Evolutionary conservation across 2,329 filamentous ascomycete species (phyloP).

Genomic region (Xylariaceae sp.): DNA sequence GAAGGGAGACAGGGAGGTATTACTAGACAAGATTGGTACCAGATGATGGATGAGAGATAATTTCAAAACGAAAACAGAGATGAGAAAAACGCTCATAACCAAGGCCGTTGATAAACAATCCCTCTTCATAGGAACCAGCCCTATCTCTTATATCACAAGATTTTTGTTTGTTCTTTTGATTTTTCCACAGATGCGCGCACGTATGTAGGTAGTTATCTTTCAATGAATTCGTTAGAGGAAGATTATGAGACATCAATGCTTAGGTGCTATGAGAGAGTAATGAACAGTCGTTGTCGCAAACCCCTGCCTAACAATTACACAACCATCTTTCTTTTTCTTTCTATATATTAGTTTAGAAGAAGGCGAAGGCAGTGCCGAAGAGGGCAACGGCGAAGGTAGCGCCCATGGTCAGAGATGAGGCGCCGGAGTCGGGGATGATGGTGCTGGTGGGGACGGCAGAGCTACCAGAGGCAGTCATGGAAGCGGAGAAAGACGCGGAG

Average conservation of each 20-base stretch:
- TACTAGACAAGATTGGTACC: too few species aligned
- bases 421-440: neutral
- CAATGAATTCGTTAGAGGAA: neutral
- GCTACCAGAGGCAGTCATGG: slow-evolving; percentile 1
- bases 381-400: slow-evolving; percentile 15
- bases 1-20: too few species aligned
- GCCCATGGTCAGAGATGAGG: slow-evolving; percentile 13
- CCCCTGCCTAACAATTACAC: neutral
- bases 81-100: too few species aligned
- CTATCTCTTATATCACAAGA: neutral
- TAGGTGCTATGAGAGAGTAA: neutral
- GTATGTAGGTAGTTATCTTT: too few species aligned
- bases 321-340: neutral
- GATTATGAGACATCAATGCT: neutral
- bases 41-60: too few species aligned
- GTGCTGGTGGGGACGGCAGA: slow-evolving; percentile 3
- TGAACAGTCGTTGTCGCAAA: neutral
- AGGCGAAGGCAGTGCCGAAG: slow-evolving; percentile 13
- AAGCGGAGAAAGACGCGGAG: neutral
- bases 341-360: slow-evolving; percentile 8
- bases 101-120: too few species aligned
- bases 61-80: too few species aligned
- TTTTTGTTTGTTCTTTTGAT: neutral
- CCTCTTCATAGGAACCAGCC: too few species aligned
- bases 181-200: too few species aligned